Evolutionary conservation across 1,139 yeast species (phyloP).

Genomic region (Zygosaccharomyces pseudobailii): DNA sequence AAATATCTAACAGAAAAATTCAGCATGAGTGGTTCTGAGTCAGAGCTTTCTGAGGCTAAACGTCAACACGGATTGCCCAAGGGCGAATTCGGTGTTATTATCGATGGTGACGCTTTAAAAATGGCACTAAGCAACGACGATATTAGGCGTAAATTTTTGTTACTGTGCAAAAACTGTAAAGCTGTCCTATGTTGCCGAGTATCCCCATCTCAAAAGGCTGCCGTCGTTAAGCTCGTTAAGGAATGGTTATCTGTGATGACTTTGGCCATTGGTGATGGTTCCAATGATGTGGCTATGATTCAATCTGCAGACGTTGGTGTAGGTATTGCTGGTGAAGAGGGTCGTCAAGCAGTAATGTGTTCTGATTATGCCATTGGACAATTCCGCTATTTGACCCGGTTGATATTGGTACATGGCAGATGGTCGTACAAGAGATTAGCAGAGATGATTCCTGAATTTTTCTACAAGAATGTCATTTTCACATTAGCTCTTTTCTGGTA

Average conservation of each 20-base stretch:
- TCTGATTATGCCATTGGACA: constrained; percentile 97
- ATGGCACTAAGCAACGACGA: constrained; percentile 58
- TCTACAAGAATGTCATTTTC: constrained; percentile 87
- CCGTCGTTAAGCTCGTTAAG: constrained; percentile 87
- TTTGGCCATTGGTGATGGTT: constrained; percentile 95
- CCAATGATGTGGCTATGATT: constrained; percentile 98
- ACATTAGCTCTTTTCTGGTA: constrained; percentile 90
- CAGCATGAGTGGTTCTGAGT: constrained; percentile 55
- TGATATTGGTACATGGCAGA: constrained; percentile 87
- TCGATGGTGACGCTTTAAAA: constrained; percentile 90
- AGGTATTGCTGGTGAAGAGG: constrained; percentile 98
- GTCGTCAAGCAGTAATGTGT: constrained; percentile 96
- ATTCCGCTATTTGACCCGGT: constrained; percentile 73
- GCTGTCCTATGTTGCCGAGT: constrained; percentile 95
- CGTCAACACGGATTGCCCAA: constrained; percentile 73
- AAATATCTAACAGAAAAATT: constrained; percentile 61
- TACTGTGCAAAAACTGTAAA: constrained; percentile 88
- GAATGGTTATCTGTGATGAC: constrained; percentile 80
- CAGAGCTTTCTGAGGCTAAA: constrained; percentile 56
- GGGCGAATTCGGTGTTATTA: constrained; percentile 73
- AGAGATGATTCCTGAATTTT: constrained; percentile 92
- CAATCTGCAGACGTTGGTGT: constrained; percentile 98
- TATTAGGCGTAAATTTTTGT: constrained; percentile 62
- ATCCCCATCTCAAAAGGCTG: constrained; percentile 95
- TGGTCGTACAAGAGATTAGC: constrained; percentile 91